Base-by-base conservation (phyloP, 352 stramenopile genomes). In the Phytophthora pistaciae region DNA sequence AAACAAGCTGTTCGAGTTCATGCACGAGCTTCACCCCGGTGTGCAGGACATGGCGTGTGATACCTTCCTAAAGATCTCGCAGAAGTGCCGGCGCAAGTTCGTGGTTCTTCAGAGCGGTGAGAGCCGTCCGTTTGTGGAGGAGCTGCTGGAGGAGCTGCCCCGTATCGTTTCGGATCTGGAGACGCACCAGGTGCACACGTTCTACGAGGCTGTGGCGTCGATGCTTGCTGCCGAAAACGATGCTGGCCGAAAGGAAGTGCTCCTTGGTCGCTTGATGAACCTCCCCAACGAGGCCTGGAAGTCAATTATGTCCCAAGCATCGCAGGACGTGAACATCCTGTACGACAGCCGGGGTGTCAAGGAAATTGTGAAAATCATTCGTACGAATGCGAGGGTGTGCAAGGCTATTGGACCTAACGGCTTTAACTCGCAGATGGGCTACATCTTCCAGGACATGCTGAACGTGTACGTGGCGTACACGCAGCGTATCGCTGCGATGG, bases 31-130 rank as follows among this genome's bases (percentile, higher is more conserved):
- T 29, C 98, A 99, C 78, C 98, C 98, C 31, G 98, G 98, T 64
- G 98, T 99, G 13, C 98, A 99, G 72, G 98, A 99, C 76, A 99
- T 99, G 98, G 98, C 98, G 5, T 99, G 98, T 81, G 98, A 99
- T 66, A 99, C 98, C 8, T 99, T 99, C 72, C 77, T 99, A 9
- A 99, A 99, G 85, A 99, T 99, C 75, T 91, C 97, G 6, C 95
- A 98, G 50, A 99, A 99, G 79, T 99, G 98, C 78, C 97, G 97
- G 21, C 85, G 93, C 53, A 98, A 98, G 86, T 99, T 99, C 75
- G 98, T 99, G 14, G 94, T 97, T 21, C 78, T 98, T 10, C 98
- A 99, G 77, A 82, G 87, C 25, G 91, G 94, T 21, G 97, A 99
- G 78, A 74, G 75, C 27, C 77, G 85, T 38, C 97, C 98, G 44